A percentile compares a stretch with the other conserved stretches of the same genome.
Evolutionary conservation across 768 basidiomycete species (phyloP).

Genomic region (Boletus edulis): DNA sequence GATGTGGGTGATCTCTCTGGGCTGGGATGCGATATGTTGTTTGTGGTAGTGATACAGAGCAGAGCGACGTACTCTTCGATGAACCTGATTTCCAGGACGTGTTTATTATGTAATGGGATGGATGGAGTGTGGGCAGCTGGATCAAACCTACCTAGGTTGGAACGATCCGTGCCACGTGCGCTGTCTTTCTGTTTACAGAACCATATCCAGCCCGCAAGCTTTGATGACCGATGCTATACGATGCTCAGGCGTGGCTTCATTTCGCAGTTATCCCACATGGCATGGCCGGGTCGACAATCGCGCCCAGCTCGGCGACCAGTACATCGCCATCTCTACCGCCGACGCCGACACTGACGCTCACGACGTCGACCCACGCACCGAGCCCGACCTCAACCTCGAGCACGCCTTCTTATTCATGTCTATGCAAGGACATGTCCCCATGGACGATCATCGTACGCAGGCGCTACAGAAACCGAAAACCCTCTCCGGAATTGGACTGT

Average conservation of each 20-base stretch:
- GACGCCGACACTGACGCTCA: not conserved
- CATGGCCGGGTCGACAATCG: conserved; percentile 41
- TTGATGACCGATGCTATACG: not conserved
- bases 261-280: conserved; percentile 48
- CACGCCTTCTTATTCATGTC: conserved; percentile 20
- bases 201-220: conserved; percentile 44
- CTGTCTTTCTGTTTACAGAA: conserved; percentile 45
- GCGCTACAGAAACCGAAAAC: no score
- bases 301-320: conserved; percentile 21
- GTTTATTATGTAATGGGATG: conserved; percentile 3
- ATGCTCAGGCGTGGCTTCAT: not conserved
- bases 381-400: not conserved
- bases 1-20: conserved; percentile 97
- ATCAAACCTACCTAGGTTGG: no score
- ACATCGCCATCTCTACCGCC: not conserved
- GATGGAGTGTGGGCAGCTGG: no score
- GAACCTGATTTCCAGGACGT: conserved; percentile 61
- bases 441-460: conserved; percentile 37
- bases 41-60: not conserved
- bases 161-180: no score
- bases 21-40: conserved; percentile 85
- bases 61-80: conserved; percentile 30
- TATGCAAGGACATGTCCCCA: conserved; percentile 40
- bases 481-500: no score
- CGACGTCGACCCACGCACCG: conserved; percentile 6